Conservation (phyloP, 805 yeast species). For the Ogataea henricii region DNA sequence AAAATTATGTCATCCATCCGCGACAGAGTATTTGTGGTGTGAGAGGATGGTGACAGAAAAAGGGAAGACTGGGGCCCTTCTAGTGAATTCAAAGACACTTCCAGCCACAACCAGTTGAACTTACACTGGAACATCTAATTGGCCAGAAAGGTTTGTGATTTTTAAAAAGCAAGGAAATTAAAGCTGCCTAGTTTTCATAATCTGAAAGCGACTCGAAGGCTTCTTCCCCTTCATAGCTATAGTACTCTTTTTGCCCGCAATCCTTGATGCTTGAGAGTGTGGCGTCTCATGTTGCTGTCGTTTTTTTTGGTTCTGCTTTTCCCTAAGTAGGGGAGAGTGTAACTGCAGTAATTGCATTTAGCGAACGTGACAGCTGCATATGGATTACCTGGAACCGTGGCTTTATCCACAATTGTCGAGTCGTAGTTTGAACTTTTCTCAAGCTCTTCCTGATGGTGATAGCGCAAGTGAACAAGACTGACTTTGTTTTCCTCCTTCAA, state of each 20-base stretch:
- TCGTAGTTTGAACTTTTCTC: neutral
- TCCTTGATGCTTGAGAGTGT: slow-evolving; percentile 3
- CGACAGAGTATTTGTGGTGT: neutral
- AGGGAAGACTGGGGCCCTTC: too few relatives aligned
- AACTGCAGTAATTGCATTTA: slow-evolving; percentile 5
- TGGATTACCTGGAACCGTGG: slow-evolving; percentile 9
- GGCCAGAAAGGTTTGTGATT: too few relatives aligned
- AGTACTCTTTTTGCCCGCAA: neutral
- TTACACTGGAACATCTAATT: too few relatives aligned
- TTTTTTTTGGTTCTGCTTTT: slow-evolving; percentile 3
- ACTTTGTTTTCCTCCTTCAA: slow-evolving; percentile 3
- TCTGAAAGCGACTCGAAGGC: too few relatives aligned
- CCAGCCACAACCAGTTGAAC: too few relatives aligned
- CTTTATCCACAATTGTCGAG: slow-evolving; percentile 1
- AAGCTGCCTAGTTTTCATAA: too few relatives aligned
- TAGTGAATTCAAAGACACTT: too few relatives aligned
- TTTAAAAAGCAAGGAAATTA: too few relatives aligned
- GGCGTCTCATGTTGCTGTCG: slow-evolving; percentile 8
- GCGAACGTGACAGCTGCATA: slow-evolving; percentile 14
- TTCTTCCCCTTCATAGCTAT: too few relatives aligned
- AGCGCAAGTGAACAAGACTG: slow-evolving; percentile 6
- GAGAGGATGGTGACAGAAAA: neutral
- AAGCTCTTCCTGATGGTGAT: neutral
- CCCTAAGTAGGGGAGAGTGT: slow-evolving; percentile 5
- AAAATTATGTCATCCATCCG: too few relatives aligned